These are phyloP conservation scores for Chloris gayana DNA, from an alignment of 176 grass and related monocot species.

Conservation along the genomic window DNA sequence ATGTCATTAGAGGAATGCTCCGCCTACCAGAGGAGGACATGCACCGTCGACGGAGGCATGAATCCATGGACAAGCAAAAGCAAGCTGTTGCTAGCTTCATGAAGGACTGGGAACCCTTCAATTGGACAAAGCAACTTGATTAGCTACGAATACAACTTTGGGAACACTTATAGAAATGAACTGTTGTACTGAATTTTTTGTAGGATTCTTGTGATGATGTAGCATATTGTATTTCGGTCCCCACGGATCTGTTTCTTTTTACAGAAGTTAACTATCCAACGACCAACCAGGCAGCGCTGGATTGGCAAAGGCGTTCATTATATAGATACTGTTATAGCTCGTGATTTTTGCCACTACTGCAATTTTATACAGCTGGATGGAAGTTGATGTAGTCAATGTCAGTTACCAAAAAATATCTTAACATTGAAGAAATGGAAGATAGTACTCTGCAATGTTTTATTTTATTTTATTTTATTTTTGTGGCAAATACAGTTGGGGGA, in stretches of 20 bases:
- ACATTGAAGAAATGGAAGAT: too few species aligned
- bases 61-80: slow-evolving; percentile 72
- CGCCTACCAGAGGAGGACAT: slow-evolving; percentile 82
- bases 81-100: slow-evolving; percentile 65
- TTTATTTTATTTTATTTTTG: too few species aligned
- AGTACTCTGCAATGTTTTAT: too few species aligned
- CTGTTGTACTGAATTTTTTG: background rate
- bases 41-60: slow-evolving; percentile 70
- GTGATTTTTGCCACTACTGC: too few species aligned
- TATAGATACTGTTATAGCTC: too few species aligned
- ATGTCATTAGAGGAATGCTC: slow-evolving; percentile 80
- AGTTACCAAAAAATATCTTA: too few species aligned
- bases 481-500: too few species aligned
- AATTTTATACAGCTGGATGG: too few species aligned
- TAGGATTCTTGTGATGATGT: slow-evolving; percentile 31
- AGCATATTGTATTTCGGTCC: slow-evolving; percentile 2
- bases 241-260: background rate
- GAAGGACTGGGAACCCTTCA: slow-evolving; percentile 73
- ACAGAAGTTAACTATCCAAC: background rate
- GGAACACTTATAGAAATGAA: background rate
- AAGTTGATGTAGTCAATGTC: too few species aligned
- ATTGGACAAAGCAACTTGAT: slow-evolving; percentile 83
- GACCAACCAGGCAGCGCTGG: too few species aligned
- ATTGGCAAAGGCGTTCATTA: too few species aligned
- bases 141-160: slow-evolving; percentile 33